A percentile compares a stretch with the other conserved stretches of the same genome.
phyloP scores from a whole-genome alignment of 2,329 filamentous ascomycete genomes.

The Claviceps digitariae region DNA sequence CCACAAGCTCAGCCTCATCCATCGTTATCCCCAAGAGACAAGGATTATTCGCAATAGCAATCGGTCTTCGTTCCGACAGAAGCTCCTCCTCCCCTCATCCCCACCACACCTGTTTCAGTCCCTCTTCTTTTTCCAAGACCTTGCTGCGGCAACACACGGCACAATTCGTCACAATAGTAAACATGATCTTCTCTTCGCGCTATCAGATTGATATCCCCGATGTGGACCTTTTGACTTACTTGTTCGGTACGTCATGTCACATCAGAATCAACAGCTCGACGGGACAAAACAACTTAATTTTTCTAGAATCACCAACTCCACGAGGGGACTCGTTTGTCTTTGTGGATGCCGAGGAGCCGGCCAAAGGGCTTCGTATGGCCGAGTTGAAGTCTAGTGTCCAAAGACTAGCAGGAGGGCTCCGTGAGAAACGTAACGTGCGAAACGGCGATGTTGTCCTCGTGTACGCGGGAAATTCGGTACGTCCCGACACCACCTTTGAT shows the following conservation, averaged over 20 bases:
- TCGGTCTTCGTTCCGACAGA: too few species aligned
- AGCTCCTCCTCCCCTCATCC: too few species aligned
- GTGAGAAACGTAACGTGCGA: neutral
- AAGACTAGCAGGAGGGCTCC: neutral
- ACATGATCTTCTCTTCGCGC: neutral
- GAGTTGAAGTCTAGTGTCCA: neutral
- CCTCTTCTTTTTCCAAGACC: too few species aligned
- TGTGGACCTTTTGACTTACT: neutral
- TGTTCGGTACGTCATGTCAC: neutral
- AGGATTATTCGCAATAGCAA: too few species aligned
- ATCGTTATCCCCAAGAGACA: too few species aligned
- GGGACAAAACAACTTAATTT: too few species aligned
- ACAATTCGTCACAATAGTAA: too few species aligned
- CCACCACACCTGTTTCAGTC: too few species aligned
- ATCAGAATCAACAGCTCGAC: neutral
- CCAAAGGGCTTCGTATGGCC: neutral
- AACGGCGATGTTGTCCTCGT: neutral
- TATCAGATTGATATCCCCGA: neutral
- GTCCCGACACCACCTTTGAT: neutral
- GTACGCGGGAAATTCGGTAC: neutral
- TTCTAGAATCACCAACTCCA: neutral
- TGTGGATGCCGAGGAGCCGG: neutral
- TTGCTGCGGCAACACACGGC: too few species aligned
- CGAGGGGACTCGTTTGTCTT: neutral
- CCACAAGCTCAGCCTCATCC: too few species aligned